Conservation (phyloP, 140 eudicot species). For the Erigeron philadelphicus region DNA sequence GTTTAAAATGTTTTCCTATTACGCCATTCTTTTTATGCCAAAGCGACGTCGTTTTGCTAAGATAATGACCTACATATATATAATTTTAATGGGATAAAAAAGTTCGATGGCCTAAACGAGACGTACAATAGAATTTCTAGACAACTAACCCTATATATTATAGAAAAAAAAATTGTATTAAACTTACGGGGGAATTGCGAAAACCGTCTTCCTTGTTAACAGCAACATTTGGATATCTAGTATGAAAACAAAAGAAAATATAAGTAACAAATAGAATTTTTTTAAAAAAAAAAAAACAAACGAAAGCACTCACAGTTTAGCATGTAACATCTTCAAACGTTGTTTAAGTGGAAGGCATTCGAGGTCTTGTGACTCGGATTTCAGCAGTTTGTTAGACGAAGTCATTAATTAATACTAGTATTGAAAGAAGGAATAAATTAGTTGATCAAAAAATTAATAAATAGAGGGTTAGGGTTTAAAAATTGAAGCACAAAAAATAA, state of each 20-base stretch:
- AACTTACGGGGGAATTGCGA: slow-evolving; percentile 31
- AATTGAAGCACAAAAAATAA: neutral
- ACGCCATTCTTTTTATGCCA: too few species aligned
- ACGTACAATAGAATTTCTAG: too few species aligned
- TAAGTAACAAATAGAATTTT: neutral
- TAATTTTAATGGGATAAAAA: too few species aligned
- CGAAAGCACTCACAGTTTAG: slow-evolving; percentile 23
- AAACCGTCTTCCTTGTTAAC: slow-evolving; percentile 29
- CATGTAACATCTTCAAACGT: slow-evolving; percentile 49
- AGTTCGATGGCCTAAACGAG: too few species aligned
- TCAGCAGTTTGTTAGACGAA: neutral
- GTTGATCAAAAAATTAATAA: too few species aligned
- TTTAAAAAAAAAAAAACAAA: neutral
- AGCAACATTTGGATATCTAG: slow-evolving; percentile 21
- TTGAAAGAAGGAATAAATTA: neutral
- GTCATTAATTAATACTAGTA: slow-evolving; percentile 7
- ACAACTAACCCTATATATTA: too few species aligned
- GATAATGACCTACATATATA: too few species aligned
- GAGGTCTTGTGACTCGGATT: slow-evolving; percentile 38
- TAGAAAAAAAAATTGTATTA: neutral
- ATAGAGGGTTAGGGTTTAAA: too few species aligned
- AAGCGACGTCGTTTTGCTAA: too few species aligned
- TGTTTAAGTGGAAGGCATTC: slow-evolving; percentile 66
- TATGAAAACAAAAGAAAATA: slow-evolving; percentile 11
- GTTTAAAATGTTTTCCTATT: too few species aligned